Evolutionary conservation across 345 rosid species (phyloP).

Genomic region (Gossypium thurberi): DNA sequence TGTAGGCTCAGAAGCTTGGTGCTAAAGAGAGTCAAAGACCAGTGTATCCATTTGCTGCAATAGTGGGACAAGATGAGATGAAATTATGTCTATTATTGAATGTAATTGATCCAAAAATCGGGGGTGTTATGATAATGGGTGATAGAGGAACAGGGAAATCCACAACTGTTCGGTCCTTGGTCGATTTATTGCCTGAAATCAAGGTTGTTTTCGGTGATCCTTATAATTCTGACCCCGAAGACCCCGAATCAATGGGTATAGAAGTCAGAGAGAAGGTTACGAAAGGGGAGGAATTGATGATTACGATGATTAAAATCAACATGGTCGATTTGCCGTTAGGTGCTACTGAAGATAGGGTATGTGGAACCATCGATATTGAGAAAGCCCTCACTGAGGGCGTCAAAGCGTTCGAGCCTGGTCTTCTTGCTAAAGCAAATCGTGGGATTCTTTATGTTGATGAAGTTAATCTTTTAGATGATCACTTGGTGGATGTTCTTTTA

Average conservation of each 20-base stretch:
- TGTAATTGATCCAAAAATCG: conserved; percentile 93
- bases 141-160: conserved; percentile 94
- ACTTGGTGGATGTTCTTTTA: conserved; percentile 87
- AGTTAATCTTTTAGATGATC: conserved; percentile 94
- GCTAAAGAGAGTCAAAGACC: conserved; percentile 75
- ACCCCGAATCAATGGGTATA: conserved; percentile 87
- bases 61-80: conserved; percentile 98
- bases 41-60: conserved; percentile 85
- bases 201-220: conserved; percentile 79
- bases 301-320: conserved; percentile 57
- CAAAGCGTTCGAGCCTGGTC: conserved; percentile 97
- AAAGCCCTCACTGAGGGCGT: conserved; percentile 95
- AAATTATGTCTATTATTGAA: conserved; percentile 79
- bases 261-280: conserved; percentile 65
- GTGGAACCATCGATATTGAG: conserved; percentile 92
- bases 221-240: conserved; percentile 84
- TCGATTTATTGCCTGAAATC: conserved; percentile 87
- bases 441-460: conserved; percentile 96
- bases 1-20: conserved; percentile 47
- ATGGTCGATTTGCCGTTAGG: conserved; percentile 99
- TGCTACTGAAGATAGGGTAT: conserved; percentile 93
- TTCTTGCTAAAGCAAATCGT: conserved; percentile 92
- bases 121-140: conserved; percentile 97
- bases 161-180: conserved; percentile 82
- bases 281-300: conserved; percentile 45